Evolutionary conservation across 129 eudicot genomes (phyloP).

Genomic region (Tanacetum coccineum): DNA sequence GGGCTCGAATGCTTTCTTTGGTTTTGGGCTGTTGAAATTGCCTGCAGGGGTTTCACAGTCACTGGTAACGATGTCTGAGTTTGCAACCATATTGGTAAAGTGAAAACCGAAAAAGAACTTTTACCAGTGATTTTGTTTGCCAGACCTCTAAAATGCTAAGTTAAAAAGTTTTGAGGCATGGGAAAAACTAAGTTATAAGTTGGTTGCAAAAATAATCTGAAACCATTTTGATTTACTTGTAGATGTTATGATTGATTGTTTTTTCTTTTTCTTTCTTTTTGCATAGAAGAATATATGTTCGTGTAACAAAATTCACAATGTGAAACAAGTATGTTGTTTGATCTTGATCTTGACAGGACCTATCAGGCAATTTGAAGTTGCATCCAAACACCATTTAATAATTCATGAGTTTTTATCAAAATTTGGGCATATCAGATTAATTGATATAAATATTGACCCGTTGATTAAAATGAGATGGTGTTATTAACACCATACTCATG

Average conservation of each 20-base stretch:
- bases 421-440: too few relatives aligned
- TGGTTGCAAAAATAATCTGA: neutral
- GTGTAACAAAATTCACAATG: too few relatives aligned
- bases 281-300: neutral
- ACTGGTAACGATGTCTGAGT: constrained; percentile 32
- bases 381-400: too few relatives aligned
- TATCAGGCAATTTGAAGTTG: too few relatives aligned
- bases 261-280: neutral
- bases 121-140: too few relatives aligned
- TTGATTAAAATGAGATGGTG: too few relatives aligned
- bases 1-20: constrained; percentile 64
- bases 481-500: too few relatives aligned
- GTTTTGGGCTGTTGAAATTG: constrained; percentile 62
- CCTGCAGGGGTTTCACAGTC: constrained; percentile 58
- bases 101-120: neutral
- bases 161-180: neutral
- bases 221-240: neutral
- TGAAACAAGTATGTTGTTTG: too few relatives aligned
- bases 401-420: too few relatives aligned
- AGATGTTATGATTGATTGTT: neutral
- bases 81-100: neutral
- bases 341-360: too few relatives aligned
- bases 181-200: neutral
- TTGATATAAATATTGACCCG: too few relatives aligned
- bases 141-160: neutral